Base-by-base conservation (phyloP, 805 yeast genomes). In the Ogataea salicorniae region DNA sequence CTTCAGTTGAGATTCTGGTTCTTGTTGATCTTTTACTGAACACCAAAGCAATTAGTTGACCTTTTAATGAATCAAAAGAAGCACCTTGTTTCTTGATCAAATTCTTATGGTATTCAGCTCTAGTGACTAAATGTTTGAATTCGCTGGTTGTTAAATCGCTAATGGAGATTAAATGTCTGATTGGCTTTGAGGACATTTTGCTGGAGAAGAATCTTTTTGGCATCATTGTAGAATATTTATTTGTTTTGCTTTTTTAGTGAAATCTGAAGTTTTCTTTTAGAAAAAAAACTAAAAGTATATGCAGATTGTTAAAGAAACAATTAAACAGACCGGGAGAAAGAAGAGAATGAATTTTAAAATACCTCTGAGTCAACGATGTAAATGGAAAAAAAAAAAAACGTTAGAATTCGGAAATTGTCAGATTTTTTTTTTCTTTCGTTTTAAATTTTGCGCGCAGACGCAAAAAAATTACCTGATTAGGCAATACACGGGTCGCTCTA, bases 11-110 rank as follows among this genome's bases (percentile, higher is more conserved):
- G 36, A 94, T 80, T 68, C 99, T 81, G 22, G 99, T 94, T 68
- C 99, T 79, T 22, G 99, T 94, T 6, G 97, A 88, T 67, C 99
- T 81, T 65, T 94, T 94, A 48, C 89, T 78, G 68, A 94, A 94
- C 40, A 94, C 65, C 60, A 94, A 68, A 0, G 97, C 89, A 23
- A 88, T 82, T 2, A 92, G 78, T 65, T 83, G 87, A 2, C 97
- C 98, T 37, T 79, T 68, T 43, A 94, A 70, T 46, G 88, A 72
- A n/a, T 71, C 61, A 2, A 72, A 57, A 11, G 66, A 59, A 23
- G 69, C 63, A 43, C 75, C 67, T n/a, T 82, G 80, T 5, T 75
- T 63, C 59, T 80, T 81, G 64, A 86, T 80, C 35, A 79, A 69
- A 5, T 67, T 54, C 64, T 94, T 92, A 69, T 77, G 87, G 47